Evolutionary conservation across 2,329 filamentous ascomycete genomes (phyloP), one percentile per base, ranked within the genome.

Genomic region (Helotiales sp.): DNA sequence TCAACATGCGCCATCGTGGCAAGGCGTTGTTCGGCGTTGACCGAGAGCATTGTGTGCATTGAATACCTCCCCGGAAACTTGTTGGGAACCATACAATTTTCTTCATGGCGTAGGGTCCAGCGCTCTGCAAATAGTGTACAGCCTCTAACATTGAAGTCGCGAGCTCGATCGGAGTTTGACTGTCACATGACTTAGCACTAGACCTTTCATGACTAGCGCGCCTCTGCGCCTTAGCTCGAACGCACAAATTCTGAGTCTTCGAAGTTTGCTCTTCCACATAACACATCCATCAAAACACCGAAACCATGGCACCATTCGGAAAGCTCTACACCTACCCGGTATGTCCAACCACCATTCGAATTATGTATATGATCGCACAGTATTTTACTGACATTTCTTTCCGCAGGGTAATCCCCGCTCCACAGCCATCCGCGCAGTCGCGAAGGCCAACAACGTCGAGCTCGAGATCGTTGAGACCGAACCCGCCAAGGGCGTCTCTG

Each of bases 401-500:
- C 40, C 68, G 60, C 74, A 97, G 93, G 85, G 83, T 75, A 96
- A 97, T 85, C 82, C 90, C 78, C 93, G 93, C 82, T 90, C 89
- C 77, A 90, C 89, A 73, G 87, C 88, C 76, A 90, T 96, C 78
- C 86, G 88, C 76, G 93, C 91, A 71, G 91, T 97, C 74, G 95
- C 95, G 71, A 98, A 99, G 88, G 92, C 91, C 81, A 98, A 98
- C 81, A 87, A 89, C 76, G 85, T 99, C 74, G 92, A 98, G 67
- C 77, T 99, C 70, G 91, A 97, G 79, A 77, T 93, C 67, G 88
- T 95, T 69, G 79, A 89, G 71, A 89, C 86, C 65, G 80, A 88
- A 74, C 81, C 84, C 63, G 77, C 76, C 65, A 87, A 86, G 69
- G 82, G 80, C 71, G 78, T 88, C 68, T 82, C 84, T 66, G 76